Conservation (phyloP, 306 rosid genomes). For the Lithocarpus polystachyus region DNA sequence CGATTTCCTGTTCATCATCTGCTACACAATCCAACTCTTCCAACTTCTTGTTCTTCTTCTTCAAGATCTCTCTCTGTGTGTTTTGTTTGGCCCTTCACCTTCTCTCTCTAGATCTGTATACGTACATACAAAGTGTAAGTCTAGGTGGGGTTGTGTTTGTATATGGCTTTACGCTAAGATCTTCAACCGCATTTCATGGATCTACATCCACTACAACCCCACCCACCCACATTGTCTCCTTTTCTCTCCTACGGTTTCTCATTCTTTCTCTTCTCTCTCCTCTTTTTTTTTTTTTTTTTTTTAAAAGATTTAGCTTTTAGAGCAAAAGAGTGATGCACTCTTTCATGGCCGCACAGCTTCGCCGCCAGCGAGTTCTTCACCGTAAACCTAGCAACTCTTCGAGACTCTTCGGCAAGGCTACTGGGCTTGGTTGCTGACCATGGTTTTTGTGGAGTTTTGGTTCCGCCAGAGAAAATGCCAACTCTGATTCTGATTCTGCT, state of each 20-base stretch:
- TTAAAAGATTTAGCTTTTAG: no score
- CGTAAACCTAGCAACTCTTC: conserved; percentile 9
- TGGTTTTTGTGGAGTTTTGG: conserved; percentile 33
- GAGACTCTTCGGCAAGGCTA: conserved; percentile 17
- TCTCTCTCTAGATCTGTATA: not conserved
- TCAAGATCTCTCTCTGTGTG: not conserved
- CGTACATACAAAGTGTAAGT: not conserved
- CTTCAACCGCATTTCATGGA: conserved; percentile 63
- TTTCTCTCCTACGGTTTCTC: conserved; percentile 64
- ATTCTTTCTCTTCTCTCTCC: not conserved
- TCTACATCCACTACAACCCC: conserved; percentile 53
- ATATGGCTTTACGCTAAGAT: not conserved
- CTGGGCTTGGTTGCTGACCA: conserved; percentile 33
- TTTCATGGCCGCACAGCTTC: conserved; percentile 7
- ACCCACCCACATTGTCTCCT: conserved; percentile 32
- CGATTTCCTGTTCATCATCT: no score
- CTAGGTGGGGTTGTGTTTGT: no score
- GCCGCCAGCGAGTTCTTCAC: conserved; percentile 27
- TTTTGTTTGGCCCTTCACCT: not conserved
- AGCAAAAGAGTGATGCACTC: conserved; percentile 29
- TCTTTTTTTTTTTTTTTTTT: no score
- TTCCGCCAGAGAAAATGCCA: conserved; percentile 55
- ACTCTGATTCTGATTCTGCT: conserved; percentile 35
- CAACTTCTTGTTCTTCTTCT: conserved; percentile 10
- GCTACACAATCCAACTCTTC: not conserved